Evolutionary conservation across 805 yeast genomes (phyloP).

Genomic region (Candida berthetii): DNA sequence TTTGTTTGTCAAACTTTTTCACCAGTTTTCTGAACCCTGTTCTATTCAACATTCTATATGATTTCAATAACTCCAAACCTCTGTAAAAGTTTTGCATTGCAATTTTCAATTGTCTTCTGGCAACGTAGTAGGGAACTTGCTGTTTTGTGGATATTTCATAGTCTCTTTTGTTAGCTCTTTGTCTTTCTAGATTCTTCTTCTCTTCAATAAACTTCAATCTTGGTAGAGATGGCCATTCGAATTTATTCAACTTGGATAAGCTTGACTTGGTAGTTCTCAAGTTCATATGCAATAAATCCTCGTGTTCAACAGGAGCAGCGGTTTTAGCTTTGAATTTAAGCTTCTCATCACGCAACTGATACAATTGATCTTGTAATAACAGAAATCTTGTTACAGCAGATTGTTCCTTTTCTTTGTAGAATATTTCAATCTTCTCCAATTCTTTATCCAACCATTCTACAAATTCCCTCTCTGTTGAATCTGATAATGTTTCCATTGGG

Average conservation of each 20-base stretch:
- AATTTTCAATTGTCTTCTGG: constrained; percentile 59
- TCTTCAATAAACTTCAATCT: constrained; percentile 27
- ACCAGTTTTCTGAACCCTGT: constrained; percentile 87
- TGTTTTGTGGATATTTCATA: constrained; percentile 30
- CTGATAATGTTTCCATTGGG: constrained; percentile 16
- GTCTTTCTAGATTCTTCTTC: constrained; percentile 7
- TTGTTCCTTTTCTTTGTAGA: constrained; percentile 55
- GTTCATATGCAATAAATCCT: neutral
- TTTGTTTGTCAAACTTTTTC: constrained; percentile 84
- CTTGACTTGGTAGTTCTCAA: neutral
- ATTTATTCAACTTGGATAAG: constrained; percentile 22
- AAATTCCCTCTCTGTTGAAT: constrained; percentile 42
- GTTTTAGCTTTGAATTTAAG: constrained; percentile 13
- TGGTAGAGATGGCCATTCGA: constrained; percentile 37
- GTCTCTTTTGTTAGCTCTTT: constrained; percentile 39
- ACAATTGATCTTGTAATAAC: constrained; percentile 62
- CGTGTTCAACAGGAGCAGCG: neutral
- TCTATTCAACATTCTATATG: constrained; percentile 70
- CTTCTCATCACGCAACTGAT: constrained; percentile 53
- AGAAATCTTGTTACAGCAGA: constrained; percentile 54
- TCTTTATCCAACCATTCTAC: constrained; percentile 63
- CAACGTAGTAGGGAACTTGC: constrained; percentile 53
- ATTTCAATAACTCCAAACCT: constrained; percentile 60
- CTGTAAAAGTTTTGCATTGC: constrained; percentile 73
- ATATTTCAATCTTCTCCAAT: constrained; percentile 50